Evolutionary conservation across 2,329 filamentous ascomycete species (phyloP).

Genomic region (Ceratocystis ficicola): DNA sequence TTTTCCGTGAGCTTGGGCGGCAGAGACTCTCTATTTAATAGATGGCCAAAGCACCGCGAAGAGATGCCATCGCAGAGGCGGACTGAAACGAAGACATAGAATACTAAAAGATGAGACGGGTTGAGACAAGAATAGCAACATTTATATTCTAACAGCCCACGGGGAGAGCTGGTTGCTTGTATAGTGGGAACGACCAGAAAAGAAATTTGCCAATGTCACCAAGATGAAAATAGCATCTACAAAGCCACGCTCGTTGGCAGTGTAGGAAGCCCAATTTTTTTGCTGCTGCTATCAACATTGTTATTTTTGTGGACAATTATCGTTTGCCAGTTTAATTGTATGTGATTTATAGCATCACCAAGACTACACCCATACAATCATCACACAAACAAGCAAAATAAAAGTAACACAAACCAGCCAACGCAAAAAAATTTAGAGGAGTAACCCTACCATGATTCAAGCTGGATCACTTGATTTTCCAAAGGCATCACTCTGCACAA

Average conservation of each 20-base stretch:
- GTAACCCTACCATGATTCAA: too few species aligned
- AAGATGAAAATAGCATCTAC: too few species aligned
- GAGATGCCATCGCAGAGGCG: not conserved
- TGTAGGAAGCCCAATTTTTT: not conserved
- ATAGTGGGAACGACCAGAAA: not conserved
- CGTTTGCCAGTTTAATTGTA: not conserved
- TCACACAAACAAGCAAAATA: not conserved
- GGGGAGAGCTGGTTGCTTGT: not conserved
- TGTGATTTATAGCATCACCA: not conserved
- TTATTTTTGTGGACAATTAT: not conserved
- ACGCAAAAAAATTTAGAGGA: not conserved
- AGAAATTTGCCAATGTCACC: too few species aligned
- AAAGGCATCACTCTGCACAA: not conserved
- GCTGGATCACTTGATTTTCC: too few species aligned
- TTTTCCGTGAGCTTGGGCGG: not conserved
- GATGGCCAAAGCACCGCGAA: not conserved
- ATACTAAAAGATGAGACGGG: not conserved
- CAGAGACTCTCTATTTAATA: not conserved
- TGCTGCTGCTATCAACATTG: not conserved
- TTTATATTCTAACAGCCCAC: not conserved
- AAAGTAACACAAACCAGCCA: too few species aligned
- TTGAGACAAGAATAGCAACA: conserved; percentile 4
- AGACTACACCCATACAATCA: not conserved
- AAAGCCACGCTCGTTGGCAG: not conserved
- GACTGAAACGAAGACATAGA: not conserved